Percentiles rank a stretch among this genome's conserved stretches.
Evolutionary conservation across 345 rosid genomes (phyloP).

Genomic region (Boechera retrofracta): DNA sequence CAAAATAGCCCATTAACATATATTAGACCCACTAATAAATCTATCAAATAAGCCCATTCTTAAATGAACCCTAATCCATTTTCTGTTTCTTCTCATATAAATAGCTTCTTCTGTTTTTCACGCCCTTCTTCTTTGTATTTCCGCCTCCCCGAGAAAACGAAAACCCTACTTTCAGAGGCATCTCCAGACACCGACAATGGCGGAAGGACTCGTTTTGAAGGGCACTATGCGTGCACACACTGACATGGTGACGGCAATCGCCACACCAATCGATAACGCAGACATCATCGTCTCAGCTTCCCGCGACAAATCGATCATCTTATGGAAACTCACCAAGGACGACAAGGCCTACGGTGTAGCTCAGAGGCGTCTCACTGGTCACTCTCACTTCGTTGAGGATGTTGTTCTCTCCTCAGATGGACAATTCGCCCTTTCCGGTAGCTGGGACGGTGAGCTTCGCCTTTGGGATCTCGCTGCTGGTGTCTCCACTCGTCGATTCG

Average conservation of each 20-base stretch:
- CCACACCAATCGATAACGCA: constrained; percentile 85
- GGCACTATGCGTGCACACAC: constrained; percentile 98
- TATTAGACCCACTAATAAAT: not conserved
- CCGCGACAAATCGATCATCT: constrained; percentile 94
- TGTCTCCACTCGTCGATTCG: constrained; percentile 79
- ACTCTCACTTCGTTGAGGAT: constrained; percentile 91
- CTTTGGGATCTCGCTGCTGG: constrained; percentile 95
- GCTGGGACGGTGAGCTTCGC: constrained; percentile 99
- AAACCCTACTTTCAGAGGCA: constrained; percentile 41
- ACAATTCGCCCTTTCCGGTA: constrained; percentile 95
- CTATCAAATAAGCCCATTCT: constrained; percentile 17
- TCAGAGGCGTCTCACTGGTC: constrained; percentile 92
- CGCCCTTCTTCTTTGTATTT: constrained; percentile 12
- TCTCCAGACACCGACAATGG: constrained; percentile 50
- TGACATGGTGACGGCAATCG: constrained; percentile 95
- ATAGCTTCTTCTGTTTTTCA: not conserved
- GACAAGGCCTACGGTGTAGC: constrained; percentile 83
- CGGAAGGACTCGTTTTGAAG: constrained; percentile 72
- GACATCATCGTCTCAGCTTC: constrained; percentile 93
- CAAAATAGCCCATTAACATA: not conserved
- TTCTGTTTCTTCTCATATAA: constrained; percentile 15
- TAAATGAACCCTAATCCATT: constrained; percentile 41
- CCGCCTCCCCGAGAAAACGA: constrained; percentile 41
- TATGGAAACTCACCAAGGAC: constrained; percentile 91
- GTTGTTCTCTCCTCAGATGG: constrained; percentile 97